A percentile compares a stretch with the other conserved stretches of the same genome.
phyloP scores from a whole-genome alignment of 176 grass and related monocot genomes.

The Juncus effusus region DNA sequence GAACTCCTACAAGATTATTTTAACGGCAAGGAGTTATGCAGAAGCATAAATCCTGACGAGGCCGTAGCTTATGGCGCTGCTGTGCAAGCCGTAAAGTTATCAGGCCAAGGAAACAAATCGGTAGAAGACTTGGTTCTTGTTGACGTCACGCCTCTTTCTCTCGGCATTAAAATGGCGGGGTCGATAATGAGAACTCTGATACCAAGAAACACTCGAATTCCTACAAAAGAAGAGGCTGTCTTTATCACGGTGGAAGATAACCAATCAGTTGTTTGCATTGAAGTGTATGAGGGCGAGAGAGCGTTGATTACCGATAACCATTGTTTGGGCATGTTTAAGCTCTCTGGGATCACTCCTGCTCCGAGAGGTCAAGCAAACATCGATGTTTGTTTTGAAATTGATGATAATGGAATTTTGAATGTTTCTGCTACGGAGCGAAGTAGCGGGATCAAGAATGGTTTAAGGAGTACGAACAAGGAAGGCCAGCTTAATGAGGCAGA shows the following conservation, averaged over 20 bases:
- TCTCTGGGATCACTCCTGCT: conserved; percentile 55
- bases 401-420: conserved; percentile 72
- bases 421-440: conserved; percentile 79
- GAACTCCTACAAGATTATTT: conserved; percentile 16
- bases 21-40: conserved; percentile 8
- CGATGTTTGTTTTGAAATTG: conserved; percentile 78
- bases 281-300: conserved; percentile 25
- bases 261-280: background rate
- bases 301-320: background rate
- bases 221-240: conserved; percentile 5
- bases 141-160: conserved; percentile 22
- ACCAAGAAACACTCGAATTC: conserved; percentile 20
- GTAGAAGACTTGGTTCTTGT: conserved; percentile 18
- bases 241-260: conserved; percentile 1
- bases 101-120: conserved; percentile 3
- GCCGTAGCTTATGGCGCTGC: conserved; percentile 30
- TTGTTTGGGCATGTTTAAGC: conserved; percentile 15
- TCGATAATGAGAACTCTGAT: conserved; percentile 5
- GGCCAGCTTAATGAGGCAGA: conserved; percentile 64
- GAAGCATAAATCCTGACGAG: conserved; percentile 23
- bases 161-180: background rate
- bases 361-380: conserved; percentile 64
- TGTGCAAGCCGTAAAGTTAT: conserved; percentile 15
- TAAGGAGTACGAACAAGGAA: conserved; percentile 57
- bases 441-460: conserved; percentile 69